phyloP scores from a whole-genome alignment of 2,329 filamentous ascomycete genomes.

The Penicillium polonicum region DNA sequence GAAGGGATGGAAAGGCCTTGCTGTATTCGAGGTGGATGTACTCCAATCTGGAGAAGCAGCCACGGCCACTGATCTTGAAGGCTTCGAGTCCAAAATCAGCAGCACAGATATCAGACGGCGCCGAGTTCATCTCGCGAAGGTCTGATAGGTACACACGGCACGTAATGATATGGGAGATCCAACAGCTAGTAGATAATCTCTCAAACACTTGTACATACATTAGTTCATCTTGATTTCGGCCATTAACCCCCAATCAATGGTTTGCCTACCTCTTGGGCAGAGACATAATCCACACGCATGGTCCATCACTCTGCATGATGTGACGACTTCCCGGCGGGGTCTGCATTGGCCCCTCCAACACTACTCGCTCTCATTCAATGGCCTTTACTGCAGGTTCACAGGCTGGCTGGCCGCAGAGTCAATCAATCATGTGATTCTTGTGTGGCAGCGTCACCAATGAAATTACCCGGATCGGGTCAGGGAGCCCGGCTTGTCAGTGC shows the following conservation, averaged over 20 bases:
- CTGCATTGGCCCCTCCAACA: constrained; percentile 18
- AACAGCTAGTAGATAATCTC: constrained; percentile 8
- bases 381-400: constrained; percentile 31
- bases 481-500: constrained; percentile 17
- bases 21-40: constrained; percentile 87
- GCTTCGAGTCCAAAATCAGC: constrained; percentile 82
- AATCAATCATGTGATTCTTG: constrained; percentile 41
- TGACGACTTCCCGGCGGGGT: constrained; percentile 23
- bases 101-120: constrained; percentile 77
- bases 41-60: constrained; percentile 62
- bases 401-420: constrained; percentile 35
- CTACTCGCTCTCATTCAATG: constrained; percentile 25
- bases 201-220: constrained; percentile 7
- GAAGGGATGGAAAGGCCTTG: constrained; percentile 71
- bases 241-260: constrained; percentile 17
- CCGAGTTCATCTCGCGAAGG: constrained; percentile 40
- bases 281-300: constrained; percentile 13
- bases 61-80: constrained; percentile 49
- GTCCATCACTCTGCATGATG: constrained; percentile 26
- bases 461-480: constrained; percentile 6
- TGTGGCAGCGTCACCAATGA: constrained; percentile 28
- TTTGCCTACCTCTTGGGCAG: not conserved
- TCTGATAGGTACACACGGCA: constrained; percentile 15
- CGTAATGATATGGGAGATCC: constrained; percentile 6
- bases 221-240: constrained; percentile 15